Percentiles rank a stretch among this genome's conserved stretches.
phyloP scores from a whole-genome alignment of 169 alveolate species.

The Nephromyces sp. region DNA sequence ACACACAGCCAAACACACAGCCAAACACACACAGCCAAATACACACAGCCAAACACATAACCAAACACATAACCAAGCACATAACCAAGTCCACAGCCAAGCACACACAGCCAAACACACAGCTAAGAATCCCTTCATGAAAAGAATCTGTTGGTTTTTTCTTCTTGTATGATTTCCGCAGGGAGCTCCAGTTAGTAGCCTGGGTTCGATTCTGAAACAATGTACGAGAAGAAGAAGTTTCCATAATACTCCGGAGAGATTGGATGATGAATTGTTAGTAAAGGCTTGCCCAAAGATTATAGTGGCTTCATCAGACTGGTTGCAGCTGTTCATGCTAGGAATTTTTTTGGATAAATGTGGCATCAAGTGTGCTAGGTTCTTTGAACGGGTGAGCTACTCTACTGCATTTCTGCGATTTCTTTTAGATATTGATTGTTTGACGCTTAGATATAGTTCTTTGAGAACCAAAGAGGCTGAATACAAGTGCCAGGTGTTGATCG shows the following conservation, averaged over 20 bases:
- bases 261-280: no score
- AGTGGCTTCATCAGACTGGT: constrained; percentile 30
- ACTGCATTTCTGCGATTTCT: not conserved
- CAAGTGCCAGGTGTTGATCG: not conserved
- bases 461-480: not conserved
- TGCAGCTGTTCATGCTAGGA: constrained; percentile 22
- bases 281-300: constrained; percentile 24
- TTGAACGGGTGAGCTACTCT: constrained; percentile 9
- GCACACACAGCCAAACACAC: no score
- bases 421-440: not conserved
- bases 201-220: not conserved
- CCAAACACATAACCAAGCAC: no score
- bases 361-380: constrained; percentile 19
- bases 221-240: not conserved
- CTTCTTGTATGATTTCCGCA: no score
- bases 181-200: no score
- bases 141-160: no score
- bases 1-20: no score
- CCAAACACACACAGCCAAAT: no score
- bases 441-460: not conserved
- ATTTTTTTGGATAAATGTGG: constrained; percentile 20
- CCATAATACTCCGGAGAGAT: no score
- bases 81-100: no score
- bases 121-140: no score
- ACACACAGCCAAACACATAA: no score